Percentiles rank a stretch among this genome's conserved stretches.
Evolutionary conservation across 2,329 filamentous ascomycete genomes (phyloP).

Genomic region (Microascus cirrosus): DNA sequence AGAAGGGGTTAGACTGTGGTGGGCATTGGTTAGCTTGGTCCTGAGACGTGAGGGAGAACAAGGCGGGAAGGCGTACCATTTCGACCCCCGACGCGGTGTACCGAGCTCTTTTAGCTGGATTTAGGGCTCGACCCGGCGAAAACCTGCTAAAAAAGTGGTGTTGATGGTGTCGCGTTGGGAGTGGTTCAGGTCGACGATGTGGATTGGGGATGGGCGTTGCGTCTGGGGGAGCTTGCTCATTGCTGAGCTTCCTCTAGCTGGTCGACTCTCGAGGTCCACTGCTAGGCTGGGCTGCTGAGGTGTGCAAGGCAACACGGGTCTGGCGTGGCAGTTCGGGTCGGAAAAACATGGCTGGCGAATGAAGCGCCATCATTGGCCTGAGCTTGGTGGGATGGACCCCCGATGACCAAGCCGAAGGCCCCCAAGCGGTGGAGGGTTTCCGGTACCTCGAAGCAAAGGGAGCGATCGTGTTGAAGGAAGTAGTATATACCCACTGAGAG

Average conservation of each 20-base stretch:
- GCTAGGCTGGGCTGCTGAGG: constrained; percentile 6
- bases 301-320: constrained; percentile 28
- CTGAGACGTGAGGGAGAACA: background rate
- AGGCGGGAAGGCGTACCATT: background rate
- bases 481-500: background rate
- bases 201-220: constrained; percentile 1
- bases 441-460: background rate
- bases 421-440: background rate
- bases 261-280: background rate
- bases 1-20: constrained; percentile 74
- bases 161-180: constrained; percentile 8
- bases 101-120: background rate
- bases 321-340: constrained; percentile 20
- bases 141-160: constrained; percentile 4
- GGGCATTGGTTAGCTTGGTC: constrained; percentile 17
- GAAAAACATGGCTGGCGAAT: constrained; percentile 4
- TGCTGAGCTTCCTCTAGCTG: constrained; percentile 7
- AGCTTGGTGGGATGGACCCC: constrained; percentile 7
- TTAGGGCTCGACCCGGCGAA: background rate
- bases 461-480: background rate
- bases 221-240: background rate
- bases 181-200: constrained; percentile 5
- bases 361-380: constrained; percentile 10
- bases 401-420: background rate
- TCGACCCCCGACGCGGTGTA: background rate